phyloP scores from a whole-genome alignment of 176 grass and related monocot species.

The Phyllostachys edulis region DNA sequence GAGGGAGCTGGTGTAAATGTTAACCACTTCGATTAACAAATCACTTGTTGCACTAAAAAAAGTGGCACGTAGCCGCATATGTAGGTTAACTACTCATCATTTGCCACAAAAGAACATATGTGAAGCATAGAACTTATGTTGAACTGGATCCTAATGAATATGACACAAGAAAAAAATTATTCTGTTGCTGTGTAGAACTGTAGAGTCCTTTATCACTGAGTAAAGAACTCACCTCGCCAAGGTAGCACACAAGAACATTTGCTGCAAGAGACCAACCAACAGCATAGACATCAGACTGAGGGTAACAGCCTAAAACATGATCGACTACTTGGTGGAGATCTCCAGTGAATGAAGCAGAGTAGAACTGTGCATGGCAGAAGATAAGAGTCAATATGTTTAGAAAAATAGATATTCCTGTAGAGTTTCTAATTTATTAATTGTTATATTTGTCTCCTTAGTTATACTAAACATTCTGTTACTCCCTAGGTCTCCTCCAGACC shows the following conservation, averaged over 20 bases:
- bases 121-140: constrained; percentile 9
- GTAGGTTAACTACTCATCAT: background rate
- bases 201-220: background rate
- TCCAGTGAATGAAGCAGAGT: constrained; percentile 94
- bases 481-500: background rate
- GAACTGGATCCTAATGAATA: background rate
- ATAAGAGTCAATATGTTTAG: constrained; percentile 25
- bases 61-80: background rate
- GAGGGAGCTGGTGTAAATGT: background rate
- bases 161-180: background rate
- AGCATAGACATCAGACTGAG: constrained; percentile 77
- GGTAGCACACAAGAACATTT: constrained; percentile 98
- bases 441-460: constrained; percentile 5
- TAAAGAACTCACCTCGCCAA: constrained; percentile 66
- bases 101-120: background rate
- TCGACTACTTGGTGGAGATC: constrained; percentile 72
- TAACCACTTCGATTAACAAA: background rate
- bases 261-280: constrained; percentile 94
- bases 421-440: background rate
- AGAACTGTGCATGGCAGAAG: constrained; percentile 59
- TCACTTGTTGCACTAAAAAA: background rate
- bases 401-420: background rate
- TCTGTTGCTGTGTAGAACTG: background rate
- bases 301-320: constrained; percentile 58
- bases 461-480: background rate